Percentiles rank a stretch among this genome's conserved stretches.
phyloP scores from a whole-genome alignment of 2,329 filamentous ascomycete genomes.

The Trichoderma sp. region DNA sequence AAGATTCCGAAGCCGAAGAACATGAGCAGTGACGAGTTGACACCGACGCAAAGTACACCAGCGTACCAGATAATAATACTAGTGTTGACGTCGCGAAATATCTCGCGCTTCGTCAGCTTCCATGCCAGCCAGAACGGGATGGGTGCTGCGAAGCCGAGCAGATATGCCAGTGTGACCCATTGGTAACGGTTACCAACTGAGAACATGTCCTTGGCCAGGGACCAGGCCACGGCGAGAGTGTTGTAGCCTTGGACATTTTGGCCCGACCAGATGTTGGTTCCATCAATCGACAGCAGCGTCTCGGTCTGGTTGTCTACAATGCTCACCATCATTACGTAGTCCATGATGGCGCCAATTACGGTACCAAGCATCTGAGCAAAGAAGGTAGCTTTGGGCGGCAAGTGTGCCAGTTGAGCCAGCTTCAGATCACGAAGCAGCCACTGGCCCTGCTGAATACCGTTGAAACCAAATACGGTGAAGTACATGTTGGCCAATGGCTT shows the following conservation, averaged over 20 bases:
- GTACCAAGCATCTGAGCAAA: neutral
- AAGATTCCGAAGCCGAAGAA: neutral
- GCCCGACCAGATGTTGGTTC: neutral
- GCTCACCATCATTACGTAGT: neutral
- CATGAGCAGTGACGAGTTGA: neutral
- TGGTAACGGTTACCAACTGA: neutral
- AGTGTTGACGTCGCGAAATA: neutral
- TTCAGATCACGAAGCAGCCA: neutral
- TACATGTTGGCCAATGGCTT: neutral
- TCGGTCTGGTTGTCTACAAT: neutral
- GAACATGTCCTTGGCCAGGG: neutral
- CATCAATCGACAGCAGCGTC: neutral
- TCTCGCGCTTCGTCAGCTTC: neutral
- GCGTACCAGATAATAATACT: neutral
- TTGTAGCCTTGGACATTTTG: neutral
- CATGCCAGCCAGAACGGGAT: neutral
- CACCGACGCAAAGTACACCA: neutral
- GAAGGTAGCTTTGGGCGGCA: neutral
- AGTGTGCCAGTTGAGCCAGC: neutral
- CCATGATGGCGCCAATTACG: neutral
- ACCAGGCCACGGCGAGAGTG: neutral
- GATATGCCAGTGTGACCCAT: neutral
- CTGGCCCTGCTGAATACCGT: neutral
- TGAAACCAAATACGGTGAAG: neutral
- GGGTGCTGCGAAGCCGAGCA: neutral